These are phyloP conservation scores for Ceratobasidium sp. DNA, from an alignment of 1,284 basidiomycete genomes.

Conservation along the genomic window DNA sequence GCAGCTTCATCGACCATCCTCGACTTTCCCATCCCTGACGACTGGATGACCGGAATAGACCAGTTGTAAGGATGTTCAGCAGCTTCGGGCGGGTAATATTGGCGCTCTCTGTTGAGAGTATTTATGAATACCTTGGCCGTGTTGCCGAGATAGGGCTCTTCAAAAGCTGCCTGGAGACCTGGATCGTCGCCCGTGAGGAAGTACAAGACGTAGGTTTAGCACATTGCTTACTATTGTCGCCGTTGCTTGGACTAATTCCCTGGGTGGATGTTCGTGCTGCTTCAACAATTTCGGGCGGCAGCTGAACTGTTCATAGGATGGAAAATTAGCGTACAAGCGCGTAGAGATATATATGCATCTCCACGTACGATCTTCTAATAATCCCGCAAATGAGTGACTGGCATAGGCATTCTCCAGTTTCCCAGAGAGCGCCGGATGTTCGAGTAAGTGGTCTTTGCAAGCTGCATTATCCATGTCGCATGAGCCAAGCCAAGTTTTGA, in stretches of 20 bases:
- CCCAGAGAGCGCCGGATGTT: too few species aligned
- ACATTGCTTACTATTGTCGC: not conserved
- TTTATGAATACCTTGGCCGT: not conserved
- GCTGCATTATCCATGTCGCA: too few species aligned
- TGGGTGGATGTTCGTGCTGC: too few species aligned
- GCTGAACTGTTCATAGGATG: not conserved
- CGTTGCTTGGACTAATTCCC: not conserved
- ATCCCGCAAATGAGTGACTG: not conserved
- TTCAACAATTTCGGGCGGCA: not conserved
- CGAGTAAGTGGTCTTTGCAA: too few species aligned
- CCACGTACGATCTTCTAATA: not conserved
- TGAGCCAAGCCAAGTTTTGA: too few species aligned
- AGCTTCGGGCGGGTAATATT: not conserved
- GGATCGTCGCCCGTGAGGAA: not conserved
- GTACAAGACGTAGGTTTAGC: not conserved
- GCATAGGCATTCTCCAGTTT: not conserved
- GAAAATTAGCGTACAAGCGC: not conserved
- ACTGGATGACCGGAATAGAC: slow-evolving; percentile 32
- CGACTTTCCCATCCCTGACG: slow-evolving; percentile 22
- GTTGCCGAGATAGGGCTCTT: not conserved
- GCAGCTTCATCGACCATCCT: slow-evolving; percentile 22
- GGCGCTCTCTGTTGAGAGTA: not conserved
- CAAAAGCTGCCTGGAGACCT: slow-evolving; percentile 16
- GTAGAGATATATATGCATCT: not conserved
- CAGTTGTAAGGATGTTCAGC: slow-evolving; percentile 7